phyloP scores from a whole-genome alignment of 2,329 filamentous ascomycete genomes.

The Ilyonectria robusta region DNA sequence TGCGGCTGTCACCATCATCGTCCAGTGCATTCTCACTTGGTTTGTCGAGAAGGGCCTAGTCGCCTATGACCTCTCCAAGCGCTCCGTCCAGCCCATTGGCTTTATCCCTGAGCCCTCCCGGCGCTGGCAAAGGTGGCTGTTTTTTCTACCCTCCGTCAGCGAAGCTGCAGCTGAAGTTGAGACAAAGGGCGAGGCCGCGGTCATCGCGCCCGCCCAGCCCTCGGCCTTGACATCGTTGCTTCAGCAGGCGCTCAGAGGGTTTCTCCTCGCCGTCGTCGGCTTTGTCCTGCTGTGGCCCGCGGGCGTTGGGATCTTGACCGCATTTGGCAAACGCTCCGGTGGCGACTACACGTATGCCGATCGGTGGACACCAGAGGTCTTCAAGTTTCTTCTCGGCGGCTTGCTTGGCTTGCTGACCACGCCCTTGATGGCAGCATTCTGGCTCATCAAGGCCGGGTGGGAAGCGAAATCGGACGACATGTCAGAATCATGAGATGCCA shows the following conservation, averaged over 20 bases:
- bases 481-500: not conserved
- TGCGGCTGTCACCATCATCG: constrained; percentile 64
- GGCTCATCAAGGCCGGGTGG: constrained; percentile 66
- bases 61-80: constrained; percentile 60
- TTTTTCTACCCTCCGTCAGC: constrained; percentile 31
- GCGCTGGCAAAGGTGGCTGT: constrained; percentile 57
- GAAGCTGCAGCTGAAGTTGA: not conserved
- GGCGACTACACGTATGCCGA: constrained; percentile 61
- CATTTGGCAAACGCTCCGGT: constrained; percentile 53
- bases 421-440: constrained; percentile 64
- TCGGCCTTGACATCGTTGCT: constrained; percentile 41
- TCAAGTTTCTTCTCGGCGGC: constrained; percentile 65
- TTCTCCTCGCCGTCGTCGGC: constrained; percentile 49
- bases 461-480: constrained; percentile 28
- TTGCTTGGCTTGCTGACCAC: constrained; percentile 62
- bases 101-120: constrained; percentile 56
- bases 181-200: constrained; percentile 2
- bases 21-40: constrained; percentile 68
- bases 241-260: constrained; percentile 46
- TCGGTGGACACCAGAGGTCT: constrained; percentile 63
- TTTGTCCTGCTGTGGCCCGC: constrained; percentile 62
- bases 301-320: constrained; percentile 59
- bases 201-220: not conserved
- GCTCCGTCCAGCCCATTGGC: constrained; percentile 63
- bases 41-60: constrained; percentile 64